Conservation (phyloP, 306 rosid species). For the Prunus mume region DNA sequence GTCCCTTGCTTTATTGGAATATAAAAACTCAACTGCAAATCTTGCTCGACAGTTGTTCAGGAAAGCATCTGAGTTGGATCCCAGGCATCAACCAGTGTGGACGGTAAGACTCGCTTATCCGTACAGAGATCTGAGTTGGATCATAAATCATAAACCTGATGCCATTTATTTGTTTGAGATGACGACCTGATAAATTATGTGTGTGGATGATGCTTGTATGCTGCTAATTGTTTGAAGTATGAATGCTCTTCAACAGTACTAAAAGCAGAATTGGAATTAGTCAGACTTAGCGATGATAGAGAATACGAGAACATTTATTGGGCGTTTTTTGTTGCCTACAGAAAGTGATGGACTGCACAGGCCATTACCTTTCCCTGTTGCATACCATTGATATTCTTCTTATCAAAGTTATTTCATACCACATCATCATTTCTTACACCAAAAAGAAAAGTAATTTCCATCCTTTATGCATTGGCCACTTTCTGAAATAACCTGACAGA, state of each 20-base stretch:
- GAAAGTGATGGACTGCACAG: background rate
- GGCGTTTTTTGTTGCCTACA: background rate
- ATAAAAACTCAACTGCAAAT: constrained; percentile 73
- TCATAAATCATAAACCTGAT: background rate
- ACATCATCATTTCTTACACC: background rate
- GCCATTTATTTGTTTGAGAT: background rate
- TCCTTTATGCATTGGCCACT: background rate
- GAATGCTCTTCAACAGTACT: background rate
- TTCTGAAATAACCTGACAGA: background rate
- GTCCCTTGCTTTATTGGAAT: constrained; percentile 91
- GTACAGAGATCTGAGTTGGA: background rate
- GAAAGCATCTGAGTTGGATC: constrained; percentile 84
- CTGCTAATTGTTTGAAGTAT: background rate
- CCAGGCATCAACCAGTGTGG: constrained; percentile 98
- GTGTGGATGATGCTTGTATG: background rate
- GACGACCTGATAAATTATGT: background rate
- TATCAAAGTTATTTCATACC: background rate
- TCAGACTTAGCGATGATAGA: background rate
- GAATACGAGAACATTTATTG: background rate
- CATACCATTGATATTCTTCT: background rate
- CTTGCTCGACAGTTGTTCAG: constrained; percentile 78
- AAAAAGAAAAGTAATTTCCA: background rate
- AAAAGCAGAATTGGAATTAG: background rate
- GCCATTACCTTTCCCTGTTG: background rate
- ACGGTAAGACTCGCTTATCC: constrained; percentile 49